Conservation (phyloP, 148 eudicot genomes). For the Oxyria digyna region DNA sequence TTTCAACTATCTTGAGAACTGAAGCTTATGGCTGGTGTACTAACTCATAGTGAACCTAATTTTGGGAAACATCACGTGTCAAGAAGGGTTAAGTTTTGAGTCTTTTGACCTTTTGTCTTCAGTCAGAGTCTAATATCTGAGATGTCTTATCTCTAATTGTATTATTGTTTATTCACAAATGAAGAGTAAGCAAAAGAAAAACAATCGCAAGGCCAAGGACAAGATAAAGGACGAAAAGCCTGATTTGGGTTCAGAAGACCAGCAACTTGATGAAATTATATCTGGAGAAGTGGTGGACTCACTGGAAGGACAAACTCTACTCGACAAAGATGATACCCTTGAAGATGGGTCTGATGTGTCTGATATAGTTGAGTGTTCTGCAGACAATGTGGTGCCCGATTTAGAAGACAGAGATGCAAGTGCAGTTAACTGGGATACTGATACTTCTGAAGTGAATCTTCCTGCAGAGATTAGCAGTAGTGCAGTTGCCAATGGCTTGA, state of each 20-base stretch:
- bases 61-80: neutral
- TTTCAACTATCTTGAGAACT: neutral
- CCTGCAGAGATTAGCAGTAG: slow-evolving; percentile 40
- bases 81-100: too few relatives aligned
- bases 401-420: slow-evolving; percentile 64
- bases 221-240: slow-evolving; percentile 62
- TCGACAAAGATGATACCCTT: slow-evolving; percentile 43
- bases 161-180: neutral
- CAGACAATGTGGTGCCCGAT: slow-evolving; percentile 46
- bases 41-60: neutral
- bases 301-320: slow-evolving; percentile 25
- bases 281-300: slow-evolving; percentile 22
- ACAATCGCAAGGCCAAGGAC: slow-evolving; percentile 70
- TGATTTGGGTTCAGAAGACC: slow-evolving; percentile 24
- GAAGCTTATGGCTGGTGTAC: neutral
- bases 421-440: slow-evolving; percentile 71
- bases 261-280: slow-evolving; percentile 24
- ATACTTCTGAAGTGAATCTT: slow-evolving; percentile 48
- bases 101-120: neutral
- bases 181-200: slow-evolving; percentile 78
- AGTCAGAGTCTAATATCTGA: neutral
- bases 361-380: slow-evolving; percentile 50
- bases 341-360: slow-evolving; percentile 75
- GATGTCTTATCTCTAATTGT: neutral
- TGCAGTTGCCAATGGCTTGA: slow-evolving; percentile 25